Percentiles rank a stretch among this genome's conserved stretches.
These are phyloP conservation scores for Debaryomyces fabryi DNA, from an alignment of 1,139 yeast genomes.

Conservation along the genomic window DNA sequence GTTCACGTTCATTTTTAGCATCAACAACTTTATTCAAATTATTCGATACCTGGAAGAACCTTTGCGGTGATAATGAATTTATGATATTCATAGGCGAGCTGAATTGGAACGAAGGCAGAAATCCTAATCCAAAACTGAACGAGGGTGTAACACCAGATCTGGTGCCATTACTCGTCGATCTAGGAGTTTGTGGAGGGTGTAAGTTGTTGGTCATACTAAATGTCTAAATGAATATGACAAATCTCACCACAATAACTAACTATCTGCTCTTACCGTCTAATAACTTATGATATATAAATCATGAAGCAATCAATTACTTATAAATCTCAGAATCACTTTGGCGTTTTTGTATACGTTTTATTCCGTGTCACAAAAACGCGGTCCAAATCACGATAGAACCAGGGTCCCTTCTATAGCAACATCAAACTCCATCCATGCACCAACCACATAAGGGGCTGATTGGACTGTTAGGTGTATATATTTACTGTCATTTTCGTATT, in stretches of 20 bases:
- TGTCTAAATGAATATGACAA: background rate
- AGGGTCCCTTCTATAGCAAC: conserved; percentile 1
- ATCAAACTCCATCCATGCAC: background rate
- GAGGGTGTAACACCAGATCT: conserved; percentile 32
- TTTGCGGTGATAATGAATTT: conserved; percentile 40
- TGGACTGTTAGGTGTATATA: background rate
- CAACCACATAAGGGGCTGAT: background rate
- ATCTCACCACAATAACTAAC: conserved; percentile 2
- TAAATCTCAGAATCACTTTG: conserved; percentile 1
- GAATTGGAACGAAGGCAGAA: conserved; percentile 49
- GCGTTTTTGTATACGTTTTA: conserved; percentile 1
- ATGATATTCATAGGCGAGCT: conserved; percentile 37
- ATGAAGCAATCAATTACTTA: background rate
- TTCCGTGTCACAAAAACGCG: conserved; percentile 10
- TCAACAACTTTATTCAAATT: conserved; percentile 20
- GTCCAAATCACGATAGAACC: background rate
- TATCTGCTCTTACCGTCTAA: background rate
- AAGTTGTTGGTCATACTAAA: conserved; percentile 8
- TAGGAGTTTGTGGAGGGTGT: conserved; percentile 36
- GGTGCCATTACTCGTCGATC: conserved; percentile 16
- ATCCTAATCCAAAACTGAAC: conserved; percentile 44
- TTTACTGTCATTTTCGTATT: background rate
- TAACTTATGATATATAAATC: background rate
- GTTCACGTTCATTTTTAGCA: conserved; percentile 2
- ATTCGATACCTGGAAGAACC: conserved; percentile 32